Percentiles rank a stretch among this genome's conserved stretches.
Evolutionary conservation across 2,329 filamentous ascomycete species (phyloP).

Genomic region (Peltaster fructicola): DNA sequence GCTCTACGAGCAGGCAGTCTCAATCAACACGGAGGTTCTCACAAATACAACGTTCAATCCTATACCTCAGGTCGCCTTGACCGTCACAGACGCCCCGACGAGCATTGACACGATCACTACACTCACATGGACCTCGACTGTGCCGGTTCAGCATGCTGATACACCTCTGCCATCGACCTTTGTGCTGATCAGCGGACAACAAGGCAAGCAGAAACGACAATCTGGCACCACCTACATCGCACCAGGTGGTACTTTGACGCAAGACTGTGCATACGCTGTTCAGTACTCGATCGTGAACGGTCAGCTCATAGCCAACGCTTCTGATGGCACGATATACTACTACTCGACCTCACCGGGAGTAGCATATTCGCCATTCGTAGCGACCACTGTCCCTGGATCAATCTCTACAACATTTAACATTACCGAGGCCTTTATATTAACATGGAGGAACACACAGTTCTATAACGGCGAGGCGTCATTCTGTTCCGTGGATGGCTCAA

Average conservation of each 20-base stretch:
- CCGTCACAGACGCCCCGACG: constrained; percentile 15
- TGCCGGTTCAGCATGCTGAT: constrained; percentile 1
- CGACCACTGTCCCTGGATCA: constrained; percentile 10
- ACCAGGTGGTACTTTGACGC: constrained; percentile 13
- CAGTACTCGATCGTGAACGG: constrained; percentile 13
- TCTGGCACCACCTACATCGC: constrained; percentile 10
- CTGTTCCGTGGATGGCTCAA: constrained; percentile 15
- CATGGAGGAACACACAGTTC: constrained; percentile 13
- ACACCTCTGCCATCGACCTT: constrained; percentile 4
- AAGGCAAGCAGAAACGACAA: constrained; percentile 8
- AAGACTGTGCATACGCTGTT: constrained; percentile 14
- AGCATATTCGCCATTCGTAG: constrained; percentile 10
- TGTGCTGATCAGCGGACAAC: constrained; percentile 6
- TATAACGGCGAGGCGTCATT: constrained; percentile 14
- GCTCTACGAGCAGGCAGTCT: constrained; percentile 14
- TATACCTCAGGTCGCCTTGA: constrained; percentile 10
- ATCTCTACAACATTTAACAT: constrained; percentile 13
- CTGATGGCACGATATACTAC: constrained; percentile 10
- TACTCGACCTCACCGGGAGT: constrained; percentile 13
- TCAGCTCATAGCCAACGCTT: constrained; percentile 12
- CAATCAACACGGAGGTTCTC: constrained; percentile 12
- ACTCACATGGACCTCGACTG: constrained; percentile 11
- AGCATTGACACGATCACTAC: constrained; percentile 13
- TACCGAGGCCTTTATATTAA: constrained; percentile 7
- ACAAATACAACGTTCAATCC: constrained; percentile 15